Evolutionary conservation across 306 rosid species (phyloP).

Genomic region (Lupinus albus): DNA sequence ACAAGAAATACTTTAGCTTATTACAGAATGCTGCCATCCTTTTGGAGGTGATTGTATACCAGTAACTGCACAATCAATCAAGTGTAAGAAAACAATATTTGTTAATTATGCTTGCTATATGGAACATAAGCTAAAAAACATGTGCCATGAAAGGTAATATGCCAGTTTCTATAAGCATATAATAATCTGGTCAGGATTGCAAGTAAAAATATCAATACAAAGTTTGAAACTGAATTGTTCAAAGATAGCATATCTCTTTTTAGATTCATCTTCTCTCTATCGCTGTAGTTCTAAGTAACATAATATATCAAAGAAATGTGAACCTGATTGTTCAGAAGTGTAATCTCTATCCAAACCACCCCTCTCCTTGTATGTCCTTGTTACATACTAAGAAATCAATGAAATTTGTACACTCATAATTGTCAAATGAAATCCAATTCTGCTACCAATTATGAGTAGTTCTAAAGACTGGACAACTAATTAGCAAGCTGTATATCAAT

Average conservation of each 20-base stretch:
- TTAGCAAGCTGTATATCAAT: background rate
- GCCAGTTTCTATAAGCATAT: background rate
- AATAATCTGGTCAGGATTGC: constrained; percentile 1
- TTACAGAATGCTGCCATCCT: constrained; percentile 21
- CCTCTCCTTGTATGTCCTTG: background rate
- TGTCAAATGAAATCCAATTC: constrained; percentile 21
- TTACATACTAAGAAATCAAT: constrained; percentile 11
- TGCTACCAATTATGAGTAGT: constrained; percentile 23
- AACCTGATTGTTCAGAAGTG: background rate
- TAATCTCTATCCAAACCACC: constrained; percentile 1
- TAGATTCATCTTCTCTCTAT: background rate
- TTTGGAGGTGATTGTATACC: constrained; percentile 17
- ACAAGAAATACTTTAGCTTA: constrained; percentile 37
- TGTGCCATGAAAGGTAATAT: constrained; percentile 7
- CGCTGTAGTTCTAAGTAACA: background rate
- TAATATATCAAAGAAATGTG: constrained; percentile 1
- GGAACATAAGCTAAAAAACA: constrained; percentile 22
- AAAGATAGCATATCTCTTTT: background rate
- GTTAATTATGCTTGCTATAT: constrained; percentile 17
- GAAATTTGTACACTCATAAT: constrained; percentile 15
- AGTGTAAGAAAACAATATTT: constrained; percentile 19
- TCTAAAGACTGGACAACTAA: background rate
- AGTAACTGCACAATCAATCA: constrained; percentile 33
- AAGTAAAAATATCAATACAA: constrained; percentile 15
- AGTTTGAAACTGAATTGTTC: constrained; percentile 3